Base-by-base conservation (phyloP, 768 basidiomycete genomes). In the Glaciozyma martinii region DNA sequence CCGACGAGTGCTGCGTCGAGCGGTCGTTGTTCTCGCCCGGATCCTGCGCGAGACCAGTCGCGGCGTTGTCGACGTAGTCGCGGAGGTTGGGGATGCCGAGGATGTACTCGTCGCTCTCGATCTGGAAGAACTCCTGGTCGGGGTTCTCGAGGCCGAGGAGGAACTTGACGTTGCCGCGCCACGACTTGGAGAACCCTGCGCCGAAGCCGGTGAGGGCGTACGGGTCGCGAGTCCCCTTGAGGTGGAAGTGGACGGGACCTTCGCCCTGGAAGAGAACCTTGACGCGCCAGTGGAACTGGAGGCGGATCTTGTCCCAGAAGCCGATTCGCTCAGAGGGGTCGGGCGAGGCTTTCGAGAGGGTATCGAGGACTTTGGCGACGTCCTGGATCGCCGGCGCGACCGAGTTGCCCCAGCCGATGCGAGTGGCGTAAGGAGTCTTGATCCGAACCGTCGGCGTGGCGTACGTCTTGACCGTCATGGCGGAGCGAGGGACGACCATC, bases 391-490 rank as follows among this genome's bases (percentile, higher is more conserved):
- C 86, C 23, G 91, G 86, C 53, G 83, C 82, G 67, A 90, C 89
- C 67, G 91, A 92, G 52, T 90, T 83, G 21, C 88, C 88, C 92
- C 93, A 98, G 21, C 86, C 83, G 66, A 95, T 82, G 44, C 85
- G 82, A 1, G 90, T 88, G 7, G 85, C 80, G 40, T 79, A 80
- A 27, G 81, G 77, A 7, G 86, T 83, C n/a, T 79, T 78, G 56
- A 95, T 81, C 25, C 81, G 80, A 69, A 97, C 81, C 18, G 78
- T 76, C 5, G 91, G 89, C 53, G 82, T 81, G 1, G 89, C 88
- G 72, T 93, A 95, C 12, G 86, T 89, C 77, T 98, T 98, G 71
- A 93, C 87, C 0, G 93, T 88, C 88, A 92, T 94, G 63, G 90
- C 86, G 0, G 91, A 93, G 76, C 93, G 95, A 3, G 91, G 90